Conservation (phyloP, 192 early-diverging fungal genomes). For the Coemansia furcata region DNA sequence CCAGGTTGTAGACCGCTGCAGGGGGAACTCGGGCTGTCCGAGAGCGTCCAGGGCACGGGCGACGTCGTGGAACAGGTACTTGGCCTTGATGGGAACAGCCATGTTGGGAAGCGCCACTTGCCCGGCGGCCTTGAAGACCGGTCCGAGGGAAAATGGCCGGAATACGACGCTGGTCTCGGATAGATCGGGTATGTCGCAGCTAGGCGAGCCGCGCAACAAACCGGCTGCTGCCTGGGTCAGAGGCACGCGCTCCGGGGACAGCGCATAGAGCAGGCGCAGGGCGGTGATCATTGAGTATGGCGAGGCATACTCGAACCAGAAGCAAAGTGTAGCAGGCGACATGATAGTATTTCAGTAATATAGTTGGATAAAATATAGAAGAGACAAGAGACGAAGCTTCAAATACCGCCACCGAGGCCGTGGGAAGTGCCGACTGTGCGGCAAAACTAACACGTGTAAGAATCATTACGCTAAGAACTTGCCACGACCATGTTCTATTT, state of each 20-base stretch:
- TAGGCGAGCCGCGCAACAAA: neutral
- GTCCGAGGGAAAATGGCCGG: conserved; percentile 30
- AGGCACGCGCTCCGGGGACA: neutral
- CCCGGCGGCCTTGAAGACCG: conserved; percentile 30
- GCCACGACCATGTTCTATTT: conserved; percentile 19
- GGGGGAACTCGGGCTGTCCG: conserved; percentile 28
- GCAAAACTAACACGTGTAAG: neutral
- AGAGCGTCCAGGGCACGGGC: conserved; percentile 20
- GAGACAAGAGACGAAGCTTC: neutral
- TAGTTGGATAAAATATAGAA: neutral
- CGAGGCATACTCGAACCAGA: conserved; percentile 54
- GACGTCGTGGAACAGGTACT: conserved; percentile 48
- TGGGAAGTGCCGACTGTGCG: neutral
- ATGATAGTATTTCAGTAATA: neutral
- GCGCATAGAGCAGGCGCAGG: conserved; percentile 31
- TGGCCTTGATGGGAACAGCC: conserved; percentile 26
- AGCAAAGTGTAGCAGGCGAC: conserved; percentile 14
- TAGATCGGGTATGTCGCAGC: conserved; percentile 22
- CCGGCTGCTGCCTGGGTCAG: neutral
- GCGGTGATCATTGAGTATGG: conserved; percentile 52
- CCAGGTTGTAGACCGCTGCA: conserved; percentile 7
- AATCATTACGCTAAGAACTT: neutral
- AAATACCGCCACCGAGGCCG: neutral
- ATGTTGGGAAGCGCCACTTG: conserved; percentile 27
- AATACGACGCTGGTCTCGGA: conserved; percentile 15